Evolutionary conservation across 2,329 filamentous ascomycete genomes (phyloP).

Genomic region (Xylaria sp.): DNA sequence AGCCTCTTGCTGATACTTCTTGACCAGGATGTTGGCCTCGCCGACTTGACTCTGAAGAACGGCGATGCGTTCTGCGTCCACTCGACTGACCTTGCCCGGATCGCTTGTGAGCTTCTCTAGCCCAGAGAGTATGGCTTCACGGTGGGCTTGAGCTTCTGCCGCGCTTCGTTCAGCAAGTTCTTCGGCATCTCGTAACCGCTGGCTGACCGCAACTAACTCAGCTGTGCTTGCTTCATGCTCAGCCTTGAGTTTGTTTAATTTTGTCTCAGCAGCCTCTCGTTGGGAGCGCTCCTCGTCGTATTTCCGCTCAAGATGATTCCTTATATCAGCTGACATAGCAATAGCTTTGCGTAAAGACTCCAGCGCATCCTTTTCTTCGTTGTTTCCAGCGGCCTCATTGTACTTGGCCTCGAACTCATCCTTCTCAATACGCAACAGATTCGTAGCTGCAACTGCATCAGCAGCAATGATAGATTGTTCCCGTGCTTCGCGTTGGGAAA

Average conservation of each 20-base stretch:
- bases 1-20: constrained; percentile 89
- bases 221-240: constrained; percentile 84
- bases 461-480: constrained; percentile 83
- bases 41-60: constrained; percentile 84
- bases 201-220: constrained; percentile 79
- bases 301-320: constrained; percentile 79
- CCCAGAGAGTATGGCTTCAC: constrained; percentile 82
- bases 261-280: constrained; percentile 79
- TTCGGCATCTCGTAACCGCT: constrained; percentile 85
- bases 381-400: constrained; percentile 72
- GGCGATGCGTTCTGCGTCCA: constrained; percentile 72
- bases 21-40: constrained; percentile 80
- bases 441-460: constrained; percentile 79
- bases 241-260: constrained; percentile 78
- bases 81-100: constrained; percentile 58
- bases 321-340: constrained; percentile 80
- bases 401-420: constrained; percentile 77
- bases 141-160: constrained; percentile 86
- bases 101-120: constrained; percentile 78
- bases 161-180: constrained; percentile 89
- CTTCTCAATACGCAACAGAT: constrained; percentile 87
- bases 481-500: constrained; percentile 79
- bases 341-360: constrained; percentile 82
- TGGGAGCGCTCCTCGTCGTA: constrained; percentile 84
- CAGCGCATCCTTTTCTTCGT: constrained; percentile 77